Conservation (phyloP, 306 rosid species). For the Mimosa pudica region DNA sequence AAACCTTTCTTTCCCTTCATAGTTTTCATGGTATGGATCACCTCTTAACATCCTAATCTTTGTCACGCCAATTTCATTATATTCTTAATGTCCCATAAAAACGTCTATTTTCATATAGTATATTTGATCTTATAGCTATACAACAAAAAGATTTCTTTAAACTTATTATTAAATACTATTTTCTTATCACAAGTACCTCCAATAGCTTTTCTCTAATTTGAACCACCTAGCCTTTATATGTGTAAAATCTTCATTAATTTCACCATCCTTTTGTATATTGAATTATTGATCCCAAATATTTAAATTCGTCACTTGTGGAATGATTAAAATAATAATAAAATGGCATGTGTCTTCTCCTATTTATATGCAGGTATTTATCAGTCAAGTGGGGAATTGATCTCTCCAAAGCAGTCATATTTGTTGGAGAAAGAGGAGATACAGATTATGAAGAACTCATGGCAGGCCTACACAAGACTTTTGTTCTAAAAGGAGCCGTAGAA, state of each 20-base stretch:
- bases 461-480: constrained; percentile 71
- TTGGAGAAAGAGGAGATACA: constrained; percentile 80
- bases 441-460: constrained; percentile 67
- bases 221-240: background rate
- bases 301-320: background rate
- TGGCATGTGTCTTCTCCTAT: constrained; percentile 13
- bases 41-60: background rate
- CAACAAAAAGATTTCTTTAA: background rate
- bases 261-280: background rate
- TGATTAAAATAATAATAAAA: background rate
- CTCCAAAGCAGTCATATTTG: constrained; percentile 59
- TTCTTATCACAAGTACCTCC: background rate
- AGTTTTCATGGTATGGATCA: no score
- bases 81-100: background rate
- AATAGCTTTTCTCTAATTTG: background rate
- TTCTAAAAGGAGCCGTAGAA: constrained; percentile 59
- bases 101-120: background rate
- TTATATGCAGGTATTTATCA: constrained; percentile 64
- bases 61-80: background rate
- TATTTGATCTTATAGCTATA: no score
- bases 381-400: constrained; percentile 83
- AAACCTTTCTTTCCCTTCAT: no score
- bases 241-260: background rate
- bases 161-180: background rate
- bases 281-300: background rate